A percentile compares a stretch with the other conserved stretches of the same genome.
Evolutionary conservation across 1,284 basidiomycete genomes (phyloP).

Genomic region (Rhodotorula mucilaginosa): DNA sequence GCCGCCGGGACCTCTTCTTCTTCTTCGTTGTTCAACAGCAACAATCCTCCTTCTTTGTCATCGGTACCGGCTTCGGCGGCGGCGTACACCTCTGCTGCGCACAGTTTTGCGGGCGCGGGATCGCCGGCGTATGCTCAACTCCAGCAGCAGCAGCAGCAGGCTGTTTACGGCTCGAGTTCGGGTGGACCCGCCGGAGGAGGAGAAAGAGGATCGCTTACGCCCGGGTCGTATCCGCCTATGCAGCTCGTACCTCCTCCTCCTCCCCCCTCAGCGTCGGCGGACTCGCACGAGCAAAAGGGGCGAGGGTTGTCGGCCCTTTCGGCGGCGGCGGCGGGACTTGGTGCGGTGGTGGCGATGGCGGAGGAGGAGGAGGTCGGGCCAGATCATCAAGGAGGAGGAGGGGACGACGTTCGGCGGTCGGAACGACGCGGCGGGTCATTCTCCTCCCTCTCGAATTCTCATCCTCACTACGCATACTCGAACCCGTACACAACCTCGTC

Average conservation of each 20-base stretch:
- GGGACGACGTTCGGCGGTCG: no score
- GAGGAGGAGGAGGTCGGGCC: background rate
- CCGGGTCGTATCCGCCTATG: conserved; percentile 16
- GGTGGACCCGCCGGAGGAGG: background rate
- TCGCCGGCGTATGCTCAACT: background rate
- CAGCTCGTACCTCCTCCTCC: conserved; percentile 1
- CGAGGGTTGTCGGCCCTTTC: background rate
- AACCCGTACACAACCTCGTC: background rate
- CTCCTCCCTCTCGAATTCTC: no score
- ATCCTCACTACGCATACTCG: no score
- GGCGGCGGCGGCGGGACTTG: background rate
- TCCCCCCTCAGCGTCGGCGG: background rate
- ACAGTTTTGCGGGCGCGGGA: no score
- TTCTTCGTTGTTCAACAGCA: no score
- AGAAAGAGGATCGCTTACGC: background rate
- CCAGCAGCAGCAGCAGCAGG: background rate
- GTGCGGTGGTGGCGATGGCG: no score
- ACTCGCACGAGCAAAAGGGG: background rate
- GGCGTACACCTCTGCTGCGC: no score
- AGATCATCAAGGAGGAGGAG: no score
- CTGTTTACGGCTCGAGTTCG: background rate
- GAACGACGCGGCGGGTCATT: no score
- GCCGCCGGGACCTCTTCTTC: no score
- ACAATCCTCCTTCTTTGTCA: no score
- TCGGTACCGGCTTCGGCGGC: no score